Percentiles rank a stretch among this genome's conserved stretches.
Conservation (phyloP, 208 protist genomes). For the Acanthamoeba culbertsoni region DNA sequence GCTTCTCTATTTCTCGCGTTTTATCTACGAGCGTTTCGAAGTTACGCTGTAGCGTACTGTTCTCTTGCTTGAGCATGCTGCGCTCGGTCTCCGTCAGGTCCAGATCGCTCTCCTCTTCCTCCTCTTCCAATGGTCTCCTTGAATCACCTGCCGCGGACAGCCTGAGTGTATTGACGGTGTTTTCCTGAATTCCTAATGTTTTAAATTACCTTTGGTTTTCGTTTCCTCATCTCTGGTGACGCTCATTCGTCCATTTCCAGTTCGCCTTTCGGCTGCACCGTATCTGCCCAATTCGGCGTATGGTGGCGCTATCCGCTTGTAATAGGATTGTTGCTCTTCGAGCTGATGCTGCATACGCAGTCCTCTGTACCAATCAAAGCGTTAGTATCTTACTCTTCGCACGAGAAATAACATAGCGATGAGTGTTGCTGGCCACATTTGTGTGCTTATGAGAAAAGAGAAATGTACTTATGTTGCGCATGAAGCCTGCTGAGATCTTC, state of each 20-base stretch:
- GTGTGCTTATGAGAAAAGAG: neutral
- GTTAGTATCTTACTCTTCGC: too few species aligned
- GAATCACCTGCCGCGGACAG: neutral
- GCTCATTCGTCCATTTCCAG: neutral
- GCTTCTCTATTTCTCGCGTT: constrained; percentile 1
- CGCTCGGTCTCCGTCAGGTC: neutral
- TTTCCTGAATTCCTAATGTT: too few species aligned
- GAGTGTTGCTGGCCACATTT: neutral
- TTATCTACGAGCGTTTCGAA: constrained; percentile 2
- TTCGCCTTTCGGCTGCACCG: neutral
- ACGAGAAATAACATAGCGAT: neutral
- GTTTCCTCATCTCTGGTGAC: too few species aligned
- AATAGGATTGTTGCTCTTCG: neutral
- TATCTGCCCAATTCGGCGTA: too few species aligned
- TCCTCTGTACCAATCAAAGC: neutral
- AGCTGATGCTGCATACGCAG: constrained; percentile 23
- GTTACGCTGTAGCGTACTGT: neutral
- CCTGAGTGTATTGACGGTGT: too few species aligned
- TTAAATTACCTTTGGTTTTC: too few species aligned
- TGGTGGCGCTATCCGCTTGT: neutral
- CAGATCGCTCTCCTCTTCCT: neutral
- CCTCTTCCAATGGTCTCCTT: neutral
- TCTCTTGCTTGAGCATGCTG: neutral
- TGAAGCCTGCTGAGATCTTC: neutral
- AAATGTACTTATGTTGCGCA: neutral